phyloP scores from a whole-genome alignment of 192 early-diverging fungal genomes.

The Linderina pennispora region DNA sequence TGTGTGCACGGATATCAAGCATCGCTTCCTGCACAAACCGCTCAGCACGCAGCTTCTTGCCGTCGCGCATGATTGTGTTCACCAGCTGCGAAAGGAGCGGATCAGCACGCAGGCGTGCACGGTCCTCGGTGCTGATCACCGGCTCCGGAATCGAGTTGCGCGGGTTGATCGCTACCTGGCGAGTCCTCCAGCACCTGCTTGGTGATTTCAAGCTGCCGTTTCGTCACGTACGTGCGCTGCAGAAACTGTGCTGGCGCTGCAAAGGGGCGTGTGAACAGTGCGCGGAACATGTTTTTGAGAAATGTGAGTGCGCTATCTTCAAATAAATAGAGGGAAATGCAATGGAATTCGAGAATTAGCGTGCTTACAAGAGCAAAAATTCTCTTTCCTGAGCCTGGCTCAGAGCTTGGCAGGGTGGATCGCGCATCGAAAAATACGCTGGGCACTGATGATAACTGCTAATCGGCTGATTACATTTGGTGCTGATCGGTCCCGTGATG shows the following conservation, averaged over 20 bases:
- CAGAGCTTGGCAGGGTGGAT: too few species aligned
- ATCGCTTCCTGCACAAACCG: slow-evolving; percentile 61
- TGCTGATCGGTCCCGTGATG: too few species aligned
- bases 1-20: slow-evolving; percentile 55
- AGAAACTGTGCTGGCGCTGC: neutral
- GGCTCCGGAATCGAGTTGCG: slow-evolving; percentile 16
- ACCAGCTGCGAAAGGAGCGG: slow-evolving; percentile 71
- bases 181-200: slow-evolving; percentile 6
- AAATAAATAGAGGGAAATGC: too few species aligned
- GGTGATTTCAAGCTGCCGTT: slow-evolving; percentile 12
- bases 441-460: too few species aligned
- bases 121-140: slow-evolving; percentile 22
- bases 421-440: too few species aligned
- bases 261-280: slow-evolving; percentile 2
- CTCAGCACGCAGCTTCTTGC: slow-evolving; percentile 79
- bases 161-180: slow-evolving; percentile 14
- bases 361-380: too few species aligned
- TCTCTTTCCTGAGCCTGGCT: too few species aligned
- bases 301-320: too few species aligned
- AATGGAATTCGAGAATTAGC: too few species aligned
- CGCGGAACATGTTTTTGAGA: slow-evolving; percentile 6
- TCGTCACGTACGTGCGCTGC: slow-evolving; percentile 21
- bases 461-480: too few species aligned
- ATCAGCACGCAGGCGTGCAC: slow-evolving; percentile 47
- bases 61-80: slow-evolving; percentile 89